Evolutionary conservation across 2,329 filamentous ascomycete species (phyloP).

Genomic region (Emmonsiellopsis sp.): DNA sequence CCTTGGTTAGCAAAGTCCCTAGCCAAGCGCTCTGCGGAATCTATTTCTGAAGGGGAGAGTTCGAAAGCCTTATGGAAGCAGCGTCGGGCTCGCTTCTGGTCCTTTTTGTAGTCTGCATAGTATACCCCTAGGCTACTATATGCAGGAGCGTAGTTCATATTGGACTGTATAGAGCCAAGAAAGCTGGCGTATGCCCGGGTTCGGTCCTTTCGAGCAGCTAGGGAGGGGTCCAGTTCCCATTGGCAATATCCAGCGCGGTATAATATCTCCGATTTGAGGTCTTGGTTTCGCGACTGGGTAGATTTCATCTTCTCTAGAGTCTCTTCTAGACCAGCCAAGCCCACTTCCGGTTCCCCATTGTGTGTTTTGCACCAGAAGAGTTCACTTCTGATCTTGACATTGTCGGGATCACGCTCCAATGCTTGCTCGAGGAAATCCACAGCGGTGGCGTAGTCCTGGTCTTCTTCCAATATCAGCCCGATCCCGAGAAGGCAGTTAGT

Average conservation of each 20-base stretch:
- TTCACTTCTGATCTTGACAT: slow-evolving; percentile 73
- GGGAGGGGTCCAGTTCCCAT: slow-evolving; percentile 73
- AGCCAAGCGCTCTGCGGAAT: slow-evolving; percentile 79
- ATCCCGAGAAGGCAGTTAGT: slow-evolving; percentile 80
- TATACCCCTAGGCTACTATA: slow-evolving; percentile 87
- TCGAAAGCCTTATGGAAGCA: slow-evolving; percentile 97
- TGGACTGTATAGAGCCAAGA: slow-evolving; percentile 71
- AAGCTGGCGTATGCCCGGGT: slow-evolving; percentile 77
- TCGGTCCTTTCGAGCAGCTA: slow-evolving; percentile 65
- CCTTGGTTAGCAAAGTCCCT: slow-evolving; percentile 76
- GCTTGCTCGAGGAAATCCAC: slow-evolving; percentile 72
- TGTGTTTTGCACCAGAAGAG: slow-evolving; percentile 87
- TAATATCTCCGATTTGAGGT: slow-evolving; percentile 74
- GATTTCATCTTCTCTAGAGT: slow-evolving; percentile 58
- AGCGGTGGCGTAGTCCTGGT: slow-evolving; percentile 76
- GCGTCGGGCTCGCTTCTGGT: slow-evolving; percentile 74
- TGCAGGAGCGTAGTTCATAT: slow-evolving; percentile 78
- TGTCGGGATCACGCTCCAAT: slow-evolving; percentile 59
- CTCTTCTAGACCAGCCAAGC: slow-evolving; percentile 59
- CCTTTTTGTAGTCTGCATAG: slow-evolving; percentile 83
- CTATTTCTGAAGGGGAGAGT: slow-evolving; percentile 74
- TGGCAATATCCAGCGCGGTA: slow-evolving; percentile 80
- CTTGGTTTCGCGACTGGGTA: slow-evolving; percentile 50
- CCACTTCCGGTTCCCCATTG: slow-evolving; percentile 62
- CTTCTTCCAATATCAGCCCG: slow-evolving; percentile 85